Evolutionary conservation across 805 yeast genomes (phyloP).

Genomic region (Saturnispora besseyi): DNA sequence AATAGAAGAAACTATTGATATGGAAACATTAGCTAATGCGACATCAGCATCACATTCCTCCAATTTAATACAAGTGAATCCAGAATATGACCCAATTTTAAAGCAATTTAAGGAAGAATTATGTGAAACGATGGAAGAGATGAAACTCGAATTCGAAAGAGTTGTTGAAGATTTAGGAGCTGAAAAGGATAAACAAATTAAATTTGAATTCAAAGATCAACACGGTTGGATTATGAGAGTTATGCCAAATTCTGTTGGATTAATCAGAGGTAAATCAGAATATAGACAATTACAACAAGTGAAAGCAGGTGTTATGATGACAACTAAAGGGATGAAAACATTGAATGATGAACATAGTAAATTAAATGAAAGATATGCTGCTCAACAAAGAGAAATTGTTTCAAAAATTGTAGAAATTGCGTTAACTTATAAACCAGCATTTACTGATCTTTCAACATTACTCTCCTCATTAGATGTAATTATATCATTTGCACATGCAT

Average conservation of each 20-base stretch:
- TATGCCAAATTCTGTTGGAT: constrained; percentile 81
- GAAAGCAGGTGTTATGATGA: constrained; percentile 91
- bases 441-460: constrained; percentile 54
- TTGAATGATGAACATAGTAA: constrained; percentile 50
- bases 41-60: constrained; percentile 35
- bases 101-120: constrained; percentile 50
- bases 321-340: constrained; percentile 56
- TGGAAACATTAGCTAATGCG: constrained; percentile 70
- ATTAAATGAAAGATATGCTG: constrained; percentile 57
- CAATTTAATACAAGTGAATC: constrained; percentile 57
- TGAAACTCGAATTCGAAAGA: constrained; percentile 50
- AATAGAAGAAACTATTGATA: constrained; percentile 87
- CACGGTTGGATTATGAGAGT: constrained; percentile 95
- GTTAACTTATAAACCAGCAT: constrained; percentile 69
- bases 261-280: constrained; percentile 50
- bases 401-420: constrained; percentile 76
- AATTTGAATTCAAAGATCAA: constrained; percentile 75
- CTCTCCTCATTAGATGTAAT: constrained; percentile 78
- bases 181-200: constrained; percentile 82
- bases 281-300: constrained; percentile 82
- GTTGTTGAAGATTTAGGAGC: constrained; percentile 69
- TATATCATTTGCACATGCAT: constrained; percentile 74
- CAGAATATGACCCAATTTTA: constrained; percentile 81
- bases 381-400: constrained; percentile 69
- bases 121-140: constrained; percentile 43